Evolutionary conservation across 208 protist genomes (phyloP).

Genomic region (Angomonas deanei): DNA sequence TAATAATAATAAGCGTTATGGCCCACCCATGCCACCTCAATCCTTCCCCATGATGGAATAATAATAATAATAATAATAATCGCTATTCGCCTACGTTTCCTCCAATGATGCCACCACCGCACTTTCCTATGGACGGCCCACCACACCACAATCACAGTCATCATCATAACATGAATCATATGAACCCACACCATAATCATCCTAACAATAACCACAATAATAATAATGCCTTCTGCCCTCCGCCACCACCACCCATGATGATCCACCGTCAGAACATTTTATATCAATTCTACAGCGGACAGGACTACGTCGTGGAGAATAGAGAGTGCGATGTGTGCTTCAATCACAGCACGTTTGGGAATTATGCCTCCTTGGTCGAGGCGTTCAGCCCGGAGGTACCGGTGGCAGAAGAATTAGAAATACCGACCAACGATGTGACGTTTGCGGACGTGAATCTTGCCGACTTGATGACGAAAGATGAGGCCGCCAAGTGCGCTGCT

Average conservation of each 20-base stretch:
- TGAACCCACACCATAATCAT: not conserved
- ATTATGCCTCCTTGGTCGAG: conserved; percentile 66
- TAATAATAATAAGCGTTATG: not conserved
- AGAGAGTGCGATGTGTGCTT: conserved; percentile 41
- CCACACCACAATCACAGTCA: not conserved
- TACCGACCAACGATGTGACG: conserved; percentile 22
- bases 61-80: conserved; percentile 10
- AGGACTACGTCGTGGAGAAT: conserved; percentile 69
- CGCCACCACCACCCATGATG: not conserved
- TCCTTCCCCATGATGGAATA: not conserved
- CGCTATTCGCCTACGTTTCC: not conserved
- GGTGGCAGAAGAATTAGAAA: conserved; percentile 37
- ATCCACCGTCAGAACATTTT: conserved; percentile 19
- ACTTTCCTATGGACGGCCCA: too few relatives aligned
- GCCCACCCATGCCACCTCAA: not conserved
- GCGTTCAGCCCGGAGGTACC: conserved; percentile 56
- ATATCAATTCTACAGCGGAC: conserved; percentile 56
- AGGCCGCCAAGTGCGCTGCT: not conserved
- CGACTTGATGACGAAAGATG: not conserved
- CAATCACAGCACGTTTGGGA: conserved; percentile 46
- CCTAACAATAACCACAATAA: not conserved
- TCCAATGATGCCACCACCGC: too few relatives aligned
- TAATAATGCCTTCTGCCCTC: not conserved
- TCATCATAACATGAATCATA: conserved; percentile 1
- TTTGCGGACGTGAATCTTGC: not conserved